A percentile compares a stretch with the other conserved stretches of the same genome.
These are phyloP conservation scores for Botryotinia calthae DNA, from an alignment of 2,329 filamentous ascomycete genomes.

Conservation along the genomic window DNA sequence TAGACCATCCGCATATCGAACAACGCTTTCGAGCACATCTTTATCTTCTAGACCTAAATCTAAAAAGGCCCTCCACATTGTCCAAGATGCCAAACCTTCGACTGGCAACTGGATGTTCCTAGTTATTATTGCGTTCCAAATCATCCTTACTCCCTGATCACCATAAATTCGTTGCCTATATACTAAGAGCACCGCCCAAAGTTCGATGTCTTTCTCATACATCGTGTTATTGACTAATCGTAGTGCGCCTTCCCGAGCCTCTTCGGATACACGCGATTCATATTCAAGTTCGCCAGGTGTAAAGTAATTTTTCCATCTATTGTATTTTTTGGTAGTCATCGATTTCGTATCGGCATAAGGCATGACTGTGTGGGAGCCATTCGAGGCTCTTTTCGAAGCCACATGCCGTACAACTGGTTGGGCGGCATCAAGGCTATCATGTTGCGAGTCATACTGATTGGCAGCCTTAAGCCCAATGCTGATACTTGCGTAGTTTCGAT, in stretches of 20 bases:
- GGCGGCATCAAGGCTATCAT: neutral
- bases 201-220: conserved; percentile 36
- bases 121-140: conserved; percentile 44
- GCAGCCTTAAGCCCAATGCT: neutral
- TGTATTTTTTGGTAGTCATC: conserved; percentile 2
- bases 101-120: conserved; percentile 43
- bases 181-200: conserved; percentile 45
- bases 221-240: conserved; percentile 38
- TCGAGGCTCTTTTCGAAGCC: neutral
- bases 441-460: neutral
- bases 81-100: conserved; percentile 40
- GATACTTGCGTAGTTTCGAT: conserved; percentile 2
- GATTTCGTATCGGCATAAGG: neutral
- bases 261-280: conserved; percentile 36
- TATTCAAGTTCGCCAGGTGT: conserved; percentile 32
- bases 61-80: conserved; percentile 48
- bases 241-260: conserved; percentile 13
- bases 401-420: neutral
- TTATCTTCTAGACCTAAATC: conserved; percentile 39
- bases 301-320: conserved; percentile 24
- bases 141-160: conserved; percentile 41
- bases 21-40: conserved; percentile 40
- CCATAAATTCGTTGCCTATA: conserved; percentile 44
- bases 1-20: conserved; percentile 44
- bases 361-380: neutral